Conservation (phyloP, 805 yeast genomes). For the Wickerhamiella azymoides region DNA sequence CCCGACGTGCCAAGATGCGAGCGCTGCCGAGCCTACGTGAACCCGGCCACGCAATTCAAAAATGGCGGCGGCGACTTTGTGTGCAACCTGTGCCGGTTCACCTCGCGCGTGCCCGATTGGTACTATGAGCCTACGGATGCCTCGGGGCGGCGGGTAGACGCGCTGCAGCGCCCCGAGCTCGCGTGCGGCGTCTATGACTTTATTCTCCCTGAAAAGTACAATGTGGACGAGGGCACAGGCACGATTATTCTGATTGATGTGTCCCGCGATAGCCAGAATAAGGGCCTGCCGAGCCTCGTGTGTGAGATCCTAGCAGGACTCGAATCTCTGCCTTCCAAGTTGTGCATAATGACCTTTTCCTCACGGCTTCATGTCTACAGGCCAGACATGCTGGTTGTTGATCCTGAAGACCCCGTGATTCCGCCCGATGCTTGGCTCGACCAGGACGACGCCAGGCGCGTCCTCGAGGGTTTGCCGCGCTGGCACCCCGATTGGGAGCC, state of each 20-base stretch:
- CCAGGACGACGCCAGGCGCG: conserved; percentile 43
- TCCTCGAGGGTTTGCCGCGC: conserved; percentile 52
- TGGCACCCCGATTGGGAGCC: conserved; percentile 29
- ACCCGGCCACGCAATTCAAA: conserved; percentile 62
- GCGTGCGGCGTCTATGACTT: conserved; percentile 76
- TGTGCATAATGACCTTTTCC: conserved; percentile 69
- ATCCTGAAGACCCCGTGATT: conserved; percentile 64
- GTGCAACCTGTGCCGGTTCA: conserved; percentile 79
- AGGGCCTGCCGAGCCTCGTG: conserved; percentile 46
- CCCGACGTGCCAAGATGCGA: conserved; percentile 57
- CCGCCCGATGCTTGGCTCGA: conserved; percentile 76
- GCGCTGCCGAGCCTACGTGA: conserved; percentile 82
- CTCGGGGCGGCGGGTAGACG: conserved; percentile 50
- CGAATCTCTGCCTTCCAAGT: conserved; percentile 30
- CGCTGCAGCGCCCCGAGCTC: conserved; percentile 56
- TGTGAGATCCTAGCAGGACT: conserved; percentile 52
- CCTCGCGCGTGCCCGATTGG: conserved; percentile 53
- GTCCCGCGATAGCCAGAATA: conserved; percentile 41
- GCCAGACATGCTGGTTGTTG: conserved; percentile 27
- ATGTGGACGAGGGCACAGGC: neutral
- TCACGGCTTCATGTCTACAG: conserved; percentile 50
- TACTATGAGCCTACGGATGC: conserved; percentile 51
- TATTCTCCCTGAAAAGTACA: conserved; percentile 31
- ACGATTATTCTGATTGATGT: conserved; percentile 64
- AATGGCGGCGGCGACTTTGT: conserved; percentile 47